A percentile compares a stretch with the other conserved stretches of the same genome.
phyloP scores from a whole-genome alignment of 208 protist genomes.

The Crithidia bombi region DNA sequence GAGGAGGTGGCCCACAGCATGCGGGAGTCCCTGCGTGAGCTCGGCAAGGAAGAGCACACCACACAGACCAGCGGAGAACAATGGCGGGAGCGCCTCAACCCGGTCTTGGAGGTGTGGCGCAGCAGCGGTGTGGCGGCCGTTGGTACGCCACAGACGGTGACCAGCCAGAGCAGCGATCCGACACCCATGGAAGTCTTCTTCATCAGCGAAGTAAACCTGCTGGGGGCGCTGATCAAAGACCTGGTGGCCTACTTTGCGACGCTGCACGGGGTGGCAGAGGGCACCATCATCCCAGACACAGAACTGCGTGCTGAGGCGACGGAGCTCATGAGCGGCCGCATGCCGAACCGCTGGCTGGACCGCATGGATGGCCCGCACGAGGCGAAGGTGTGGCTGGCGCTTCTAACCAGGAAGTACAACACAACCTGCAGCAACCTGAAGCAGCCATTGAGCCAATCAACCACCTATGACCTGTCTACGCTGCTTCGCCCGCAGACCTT shows the following conservation, averaged over 20 bases:
- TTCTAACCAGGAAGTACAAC: slow-evolving; percentile 68
- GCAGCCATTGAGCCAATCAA: slow-evolving; percentile 50
- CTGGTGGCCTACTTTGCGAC: slow-evolving; percentile 68
- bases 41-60: slow-evolving; percentile 41
- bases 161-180: slow-evolving; percentile 33
- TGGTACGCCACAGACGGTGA: slow-evolving; percentile 11
- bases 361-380: slow-evolving; percentile 85
- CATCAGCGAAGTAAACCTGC: slow-evolving; percentile 80
- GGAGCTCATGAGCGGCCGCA: slow-evolving; percentile 80
- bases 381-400: slow-evolving; percentile 79
- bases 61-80: slow-evolving; percentile 40
- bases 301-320: slow-evolving; percentile 70
- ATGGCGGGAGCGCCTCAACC: slow-evolving; percentile 82
- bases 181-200: slow-evolving; percentile 94
- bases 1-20: slow-evolving; percentile 58
- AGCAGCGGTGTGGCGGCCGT: slow-evolving; percentile 36
- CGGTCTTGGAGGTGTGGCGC: slow-evolving; percentile 89
- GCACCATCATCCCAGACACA: slow-evolving; percentile 74
- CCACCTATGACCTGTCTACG: slow-evolving; percentile 74
- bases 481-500: slow-evolving; percentile 94
- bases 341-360: slow-evolving; percentile 89
- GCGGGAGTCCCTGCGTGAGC: slow-evolving; percentile 75
- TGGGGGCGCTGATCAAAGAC: slow-evolving; percentile 62
- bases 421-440: slow-evolving; percentile 36
- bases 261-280: slow-evolving; percentile 81